These are phyloP conservation scores for Orbilia quercus DNA, from an alignment of 2,329 filamentous ascomycete genomes.

Conservation along the genomic window DNA sequence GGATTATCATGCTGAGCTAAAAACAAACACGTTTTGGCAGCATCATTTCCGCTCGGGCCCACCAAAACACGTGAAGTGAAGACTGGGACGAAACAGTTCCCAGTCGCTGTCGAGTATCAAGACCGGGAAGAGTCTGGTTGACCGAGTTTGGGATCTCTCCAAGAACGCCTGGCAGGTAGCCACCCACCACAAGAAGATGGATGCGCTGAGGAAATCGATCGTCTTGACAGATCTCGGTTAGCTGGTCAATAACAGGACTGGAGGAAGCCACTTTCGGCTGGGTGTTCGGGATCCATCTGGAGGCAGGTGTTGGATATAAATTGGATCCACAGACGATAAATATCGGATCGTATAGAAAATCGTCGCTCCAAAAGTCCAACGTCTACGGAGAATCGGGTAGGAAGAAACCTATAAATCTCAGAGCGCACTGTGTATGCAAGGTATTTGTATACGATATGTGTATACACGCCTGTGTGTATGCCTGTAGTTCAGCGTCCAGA, in stretches of 20 bases:
- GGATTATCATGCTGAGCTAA: slow-evolving; percentile 16
- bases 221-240: slow-evolving; percentile 24
- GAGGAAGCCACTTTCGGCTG: slow-evolving; percentile 52
- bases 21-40: slow-evolving; percentile 49
- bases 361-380: background rate
- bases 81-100: slow-evolving; percentile 38
- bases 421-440: too few species aligned
- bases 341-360: too few species aligned
- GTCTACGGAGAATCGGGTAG: background rate
- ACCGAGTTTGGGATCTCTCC: slow-evolving; percentile 6
- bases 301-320: slow-evolving; percentile 14
- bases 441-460: too few species aligned
- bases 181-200: background rate
- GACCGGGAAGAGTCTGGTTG: slow-evolving; percentile 44
- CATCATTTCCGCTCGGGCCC: slow-evolving; percentile 55
- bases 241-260: background rate
- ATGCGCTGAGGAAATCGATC: background rate
- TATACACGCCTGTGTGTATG: too few species aligned
- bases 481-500: too few species aligned
- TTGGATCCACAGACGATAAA: slow-evolving; percentile 29
- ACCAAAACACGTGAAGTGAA: slow-evolving; percentile 56
- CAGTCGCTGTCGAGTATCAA: slow-evolving; percentile 37
- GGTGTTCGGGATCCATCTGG: slow-evolving; percentile 13
- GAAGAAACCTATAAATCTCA: background rate
- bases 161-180: background rate